Base-by-base conservation (phyloP, 2,329 filamentous ascomycete genomes). In the Phyllosticta capitalensis region DNA sequence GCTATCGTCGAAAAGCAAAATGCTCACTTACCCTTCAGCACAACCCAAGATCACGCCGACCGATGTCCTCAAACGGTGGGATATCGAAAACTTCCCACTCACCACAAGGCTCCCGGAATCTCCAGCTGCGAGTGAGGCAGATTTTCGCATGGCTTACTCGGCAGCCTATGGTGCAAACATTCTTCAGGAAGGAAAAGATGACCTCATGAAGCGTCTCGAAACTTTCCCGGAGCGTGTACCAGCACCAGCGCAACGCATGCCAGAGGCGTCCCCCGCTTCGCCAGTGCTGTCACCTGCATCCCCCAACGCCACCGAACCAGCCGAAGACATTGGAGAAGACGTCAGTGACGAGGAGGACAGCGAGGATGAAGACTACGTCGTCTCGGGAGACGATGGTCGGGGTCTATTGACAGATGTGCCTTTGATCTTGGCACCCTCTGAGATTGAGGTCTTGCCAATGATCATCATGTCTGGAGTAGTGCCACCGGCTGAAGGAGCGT, bases 391-490 rank as follows among this genome's bases (percentile, higher is more conserved):
- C 3, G 87, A 89, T 21, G 81, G 89, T 68, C 88, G 90, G 19
- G 92, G 92, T 12, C 77, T 97, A 14, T 77, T 97, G 59, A 96
- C 92, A 0, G 92, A 97, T 71, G 90, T 97, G 12, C 92, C 92
- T 28, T 88, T 97, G 65, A 95, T 96, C 45, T 79, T 97, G 28
- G 92, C 95, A 51, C 92, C 92, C 0, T 92, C 91, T 59, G 92
- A 97, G 73, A 96, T 96, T 58, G 92, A 97, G 73, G 92, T 94
- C 5, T 77, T 97, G 57, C 92, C 95, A 59, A 96, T 96, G 92
- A 95, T 96, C 61, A 87, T 97, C 67, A 96, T 96, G 77, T 92
- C 90, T 14, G 95, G 92, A 63, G 95, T 97, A 57, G 84, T 96
- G 21, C 89, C 95, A 67, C 85, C 84, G n/a, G 80, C 83, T 61